Conservation (phyloP, 768 basidiomycete species). For the Daedaleopsis sinensis region DNA sequence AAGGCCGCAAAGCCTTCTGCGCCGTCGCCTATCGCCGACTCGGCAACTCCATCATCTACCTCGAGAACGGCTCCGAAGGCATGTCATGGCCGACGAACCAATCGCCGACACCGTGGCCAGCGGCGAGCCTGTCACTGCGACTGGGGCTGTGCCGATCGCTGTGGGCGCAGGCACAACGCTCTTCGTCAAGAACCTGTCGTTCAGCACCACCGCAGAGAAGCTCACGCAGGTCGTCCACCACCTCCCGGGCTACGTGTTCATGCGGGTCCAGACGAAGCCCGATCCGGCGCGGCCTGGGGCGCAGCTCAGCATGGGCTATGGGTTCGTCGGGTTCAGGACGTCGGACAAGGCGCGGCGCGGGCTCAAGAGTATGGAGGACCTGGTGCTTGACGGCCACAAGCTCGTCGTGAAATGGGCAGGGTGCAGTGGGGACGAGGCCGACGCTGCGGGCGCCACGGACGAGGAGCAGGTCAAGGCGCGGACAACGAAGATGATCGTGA, state of each 20-base stretch:
- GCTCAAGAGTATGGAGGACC: constrained; percentile 75
- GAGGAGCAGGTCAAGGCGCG: constrained; percentile 50
- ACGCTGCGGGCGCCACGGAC: constrained; percentile 40
- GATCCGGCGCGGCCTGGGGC: constrained; percentile 71
- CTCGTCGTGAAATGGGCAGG: constrained; percentile 87
- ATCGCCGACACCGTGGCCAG: constrained; percentile 13
- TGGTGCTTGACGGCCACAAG: constrained; percentile 85
- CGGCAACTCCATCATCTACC: constrained; percentile 87
- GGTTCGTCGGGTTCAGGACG: constrained; percentile 90
- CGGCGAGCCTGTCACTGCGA: constrained; percentile 23
- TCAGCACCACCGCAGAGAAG: constrained; percentile 80
- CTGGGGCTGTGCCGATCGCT: constrained; percentile 38
- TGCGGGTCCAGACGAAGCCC: constrained; percentile 88
- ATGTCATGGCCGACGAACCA: constrained; percentile 50
- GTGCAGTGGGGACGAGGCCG: constrained; percentile 68
- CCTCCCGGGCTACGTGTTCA: constrained; percentile 82
- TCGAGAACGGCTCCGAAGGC: constrained; percentile 88
- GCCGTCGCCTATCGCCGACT: constrained; percentile 86
- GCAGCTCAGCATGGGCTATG: constrained; percentile 92
- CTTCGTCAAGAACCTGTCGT: constrained; percentile 95
- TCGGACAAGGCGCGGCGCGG: constrained; percentile 73
- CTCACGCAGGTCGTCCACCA: constrained; percentile 70
- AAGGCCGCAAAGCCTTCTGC: constrained; percentile 76
- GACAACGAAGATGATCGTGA: constrained; percentile 95
- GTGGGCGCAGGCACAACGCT: constrained; percentile 79